Evolutionary conservation across 2,329 filamentous ascomycete genomes (phyloP).

Genomic region (Colletotrichum destructivum): DNA sequence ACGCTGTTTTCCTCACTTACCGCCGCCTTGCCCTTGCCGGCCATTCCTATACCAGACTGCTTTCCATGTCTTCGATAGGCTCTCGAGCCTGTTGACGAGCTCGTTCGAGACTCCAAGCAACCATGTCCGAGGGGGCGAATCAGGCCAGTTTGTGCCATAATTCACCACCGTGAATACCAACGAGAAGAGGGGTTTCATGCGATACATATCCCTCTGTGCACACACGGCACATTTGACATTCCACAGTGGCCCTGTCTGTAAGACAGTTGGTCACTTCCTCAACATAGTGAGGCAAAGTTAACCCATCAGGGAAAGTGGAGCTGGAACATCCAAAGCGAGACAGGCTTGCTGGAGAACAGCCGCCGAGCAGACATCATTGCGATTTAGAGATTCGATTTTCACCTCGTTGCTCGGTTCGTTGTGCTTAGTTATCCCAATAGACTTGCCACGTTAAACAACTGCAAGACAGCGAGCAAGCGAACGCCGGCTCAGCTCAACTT

Average conservation of each 20-base stretch:
- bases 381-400: constrained; percentile 27
- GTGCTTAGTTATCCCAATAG: constrained; percentile 10
- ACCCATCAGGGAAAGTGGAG: constrained; percentile 18
- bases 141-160: constrained; percentile 34
- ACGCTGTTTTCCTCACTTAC: constrained; percentile 35
- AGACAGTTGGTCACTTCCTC: constrained; percentile 15
- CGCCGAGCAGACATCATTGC: constrained; percentile 30
- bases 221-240: constrained; percentile 30
- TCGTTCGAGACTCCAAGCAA: constrained; percentile 17
- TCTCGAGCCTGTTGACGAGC: constrained; percentile 17
- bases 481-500: constrained; percentile 23
- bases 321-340: constrained; percentile 7
- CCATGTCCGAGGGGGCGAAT: constrained; percentile 33
- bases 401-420: constrained; percentile 11
- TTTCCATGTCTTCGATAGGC: constrained; percentile 34
- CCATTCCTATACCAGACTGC: constrained; percentile 6
- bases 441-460: too few species aligned
- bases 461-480: not conserved
- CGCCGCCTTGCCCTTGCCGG: constrained; percentile 19
- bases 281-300: constrained; percentile 6
- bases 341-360: constrained; percentile 36
- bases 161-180: constrained; percentile 35
- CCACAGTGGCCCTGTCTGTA: constrained; percentile 38
- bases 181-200: constrained; percentile 34
- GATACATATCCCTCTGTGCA: constrained; percentile 22